Conservation (phyloP, 768 basidiomycete genomes). For the Leucocoprinus sp. region DNA sequence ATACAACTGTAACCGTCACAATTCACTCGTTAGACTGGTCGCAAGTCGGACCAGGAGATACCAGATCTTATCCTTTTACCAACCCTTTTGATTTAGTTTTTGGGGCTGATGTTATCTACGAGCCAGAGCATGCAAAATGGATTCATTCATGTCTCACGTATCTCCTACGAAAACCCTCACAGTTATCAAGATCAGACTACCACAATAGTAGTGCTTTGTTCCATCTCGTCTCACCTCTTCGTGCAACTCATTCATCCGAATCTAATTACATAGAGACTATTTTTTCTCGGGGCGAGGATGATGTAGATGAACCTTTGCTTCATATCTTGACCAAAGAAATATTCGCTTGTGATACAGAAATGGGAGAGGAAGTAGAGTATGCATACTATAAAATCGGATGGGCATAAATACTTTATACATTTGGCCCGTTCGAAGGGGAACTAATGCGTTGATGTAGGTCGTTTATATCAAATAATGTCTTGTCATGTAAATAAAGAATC, state of each 20-base stretch:
- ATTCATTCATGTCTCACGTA: conserved; percentile 51
- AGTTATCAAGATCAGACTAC: background rate
- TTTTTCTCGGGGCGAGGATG: conserved; percentile 27
- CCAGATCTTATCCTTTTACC: conserved; percentile 20
- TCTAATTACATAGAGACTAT: conserved; percentile 47
- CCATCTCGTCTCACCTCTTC: conserved; percentile 73
- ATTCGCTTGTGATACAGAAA: conserved; percentile 46
- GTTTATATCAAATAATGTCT: too few species aligned
- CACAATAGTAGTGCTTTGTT: conserved; percentile 28
- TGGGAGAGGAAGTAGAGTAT: conserved; percentile 54
- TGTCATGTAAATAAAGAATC: too few species aligned
- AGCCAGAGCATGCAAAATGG: conserved; percentile 62
- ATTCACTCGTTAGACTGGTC: conserved; percentile 57
- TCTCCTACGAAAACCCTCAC: conserved; percentile 32
- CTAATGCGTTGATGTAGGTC: too few species aligned
- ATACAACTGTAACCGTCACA: conserved; percentile 6
- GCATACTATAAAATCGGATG: conserved; percentile 69
- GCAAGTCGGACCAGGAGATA: conserved; percentile 17
- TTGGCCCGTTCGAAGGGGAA: too few species aligned
- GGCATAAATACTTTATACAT: conserved; percentile 21
- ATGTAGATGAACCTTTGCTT: background rate
- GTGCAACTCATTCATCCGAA: conserved; percentile 55
- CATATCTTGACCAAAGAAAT: conserved; percentile 31
- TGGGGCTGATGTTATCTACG: conserved; percentile 81
- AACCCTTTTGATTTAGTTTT: conserved; percentile 62